Evolutionary conservation across 495 filamentous ascomycete genomes (phyloP), one percentile per base, ranked within the genome.

Genomic region (Daldinia grandis): DNA sequence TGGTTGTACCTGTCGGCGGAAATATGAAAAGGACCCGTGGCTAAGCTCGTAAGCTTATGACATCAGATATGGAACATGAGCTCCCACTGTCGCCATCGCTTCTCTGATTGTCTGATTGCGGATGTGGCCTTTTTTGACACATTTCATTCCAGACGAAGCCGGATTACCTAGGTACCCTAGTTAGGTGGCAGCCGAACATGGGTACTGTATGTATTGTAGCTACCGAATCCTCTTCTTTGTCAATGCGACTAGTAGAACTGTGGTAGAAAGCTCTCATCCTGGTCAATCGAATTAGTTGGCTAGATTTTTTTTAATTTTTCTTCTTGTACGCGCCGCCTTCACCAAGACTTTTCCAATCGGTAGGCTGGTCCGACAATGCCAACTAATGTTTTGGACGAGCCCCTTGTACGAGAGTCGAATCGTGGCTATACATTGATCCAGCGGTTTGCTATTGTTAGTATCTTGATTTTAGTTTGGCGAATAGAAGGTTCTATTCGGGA

Each of bases 21-120:
- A 72, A 12, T 27, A 47, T 42, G 19, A 58, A 64, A 24, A 54
- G 63, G 59, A 68, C 54, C 64, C 69, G 64, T 72, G 59, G 59
- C 56, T 25, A 44, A 72, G 59, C 68, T 42, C 53, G 44, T 72
- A 49, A 64, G 64, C 60, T 54, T 72, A 72, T 72, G 69, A 72
- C 69, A 72, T 72, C 69, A 72, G 69, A 68, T 30, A 60, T 58
- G 59, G 62, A 42, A 63, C 44, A 60, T 60, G 64, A 63, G 64
- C 64, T 72, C 59, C 69, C 59, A 59, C 58, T 15, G 55, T 59
- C 47, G 58, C 68, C 30, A 19, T 62, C 35, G 37, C n/a, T 28
- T 17, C 56, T 57, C 8, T 63, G 19, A 24, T 42, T 71, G 51
- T 21, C 19, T 56, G 53, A 67, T 58, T 71, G 27, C 63, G 58